phyloP scores from a whole-genome alignment of 1,284 basidiomycete genomes.

The Phlebopus sp. region DNA sequence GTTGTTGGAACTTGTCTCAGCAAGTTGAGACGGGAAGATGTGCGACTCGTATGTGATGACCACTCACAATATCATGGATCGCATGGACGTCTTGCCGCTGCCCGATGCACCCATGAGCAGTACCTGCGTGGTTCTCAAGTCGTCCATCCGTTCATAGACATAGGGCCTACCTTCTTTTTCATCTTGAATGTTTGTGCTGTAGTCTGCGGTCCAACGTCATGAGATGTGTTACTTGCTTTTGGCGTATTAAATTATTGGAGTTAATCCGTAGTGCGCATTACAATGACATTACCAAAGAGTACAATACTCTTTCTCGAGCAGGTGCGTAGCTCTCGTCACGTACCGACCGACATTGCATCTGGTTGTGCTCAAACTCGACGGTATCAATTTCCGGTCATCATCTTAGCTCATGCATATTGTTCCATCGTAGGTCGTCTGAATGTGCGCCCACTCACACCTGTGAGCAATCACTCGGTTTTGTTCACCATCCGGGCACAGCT shows the following conservation, averaged over 20 bases:
- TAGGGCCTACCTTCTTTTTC: conserved; percentile 40
- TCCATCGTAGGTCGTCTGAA: too few relatives aligned
- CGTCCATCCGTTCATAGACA: neutral
- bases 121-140: conserved; percentile 48
- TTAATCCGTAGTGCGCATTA: too few relatives aligned
- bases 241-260: neutral
- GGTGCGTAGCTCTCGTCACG: too few relatives aligned
- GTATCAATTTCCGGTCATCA: too few relatives aligned
- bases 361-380: too few relatives aligned
- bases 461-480: too few relatives aligned
- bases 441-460: too few relatives aligned
- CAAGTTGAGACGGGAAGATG: neutral
- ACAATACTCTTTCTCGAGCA: too few relatives aligned
- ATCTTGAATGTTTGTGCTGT: conserved; percentile 29
- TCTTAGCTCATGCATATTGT: too few relatives aligned
- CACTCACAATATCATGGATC: conserved; percentile 95
- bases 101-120: conserved; percentile 94
- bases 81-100: conserved; percentile 94
- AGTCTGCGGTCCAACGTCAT: neutral
- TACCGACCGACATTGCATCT: too few relatives aligned
- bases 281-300: too few relatives aligned
- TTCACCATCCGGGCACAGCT: too few relatives aligned
- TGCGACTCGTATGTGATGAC: neutral
- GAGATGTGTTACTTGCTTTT: neutral
- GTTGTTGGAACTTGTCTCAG: conserved; percentile 76